Evolutionary conservation across 2,329 filamentous ascomycete species (phyloP), one percentile per base, ranked within the genome.

Genomic region (Helicocarpus griseus): DNA sequence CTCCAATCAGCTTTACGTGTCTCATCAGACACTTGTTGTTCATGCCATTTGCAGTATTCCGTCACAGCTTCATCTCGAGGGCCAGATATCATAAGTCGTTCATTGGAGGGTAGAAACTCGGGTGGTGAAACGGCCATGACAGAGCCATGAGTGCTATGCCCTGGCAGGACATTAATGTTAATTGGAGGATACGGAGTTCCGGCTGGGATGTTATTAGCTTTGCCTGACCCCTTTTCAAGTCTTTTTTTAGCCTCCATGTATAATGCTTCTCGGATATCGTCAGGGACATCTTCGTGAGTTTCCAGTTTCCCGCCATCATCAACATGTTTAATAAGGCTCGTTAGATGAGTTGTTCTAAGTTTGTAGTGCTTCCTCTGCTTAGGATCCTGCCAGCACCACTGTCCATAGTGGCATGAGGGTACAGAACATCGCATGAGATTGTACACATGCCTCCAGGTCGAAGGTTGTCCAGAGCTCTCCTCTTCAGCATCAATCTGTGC

Each of bases 311-410:
- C 49, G 36, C 60, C 64, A 52, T 60, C 53, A 51, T 63, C 48
- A 35, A 62, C 57, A 54, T 60, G 60, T 38, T 54, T 56, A 29
- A 68, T 52, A 49, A 69, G 57, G 28, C 39, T 55, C 55, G 56
- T 65, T 9, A 68, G 53, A 51, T 67, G 59, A 47, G 60, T 57
- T 19, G 57, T 61, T 33, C 49, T 59, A 0, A 69, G 60, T 50
- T 56, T 63, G 46, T 68, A 62, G 54, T 70, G 62, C 58, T 68
- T 62, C 61, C 67, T 57, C 53, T 58, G 50, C 28, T 57, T 17
- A 19, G 62, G 61, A 52, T 69, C 62, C 38, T 58, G 54, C 65
- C 60, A 70, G 57, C 61, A n/a, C n/a, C n/a, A n/a, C n/a, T n/a
- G n/a, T n/a, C n/a, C n/a, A n/a, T n/a, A n/a, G n/a, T n/a, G n/a